Evolutionary conservation across 208 protist species (phyloP), one percentile per base, ranked within the genome.

Genomic region (Acanthamoeba culbertsoni): DNA sequence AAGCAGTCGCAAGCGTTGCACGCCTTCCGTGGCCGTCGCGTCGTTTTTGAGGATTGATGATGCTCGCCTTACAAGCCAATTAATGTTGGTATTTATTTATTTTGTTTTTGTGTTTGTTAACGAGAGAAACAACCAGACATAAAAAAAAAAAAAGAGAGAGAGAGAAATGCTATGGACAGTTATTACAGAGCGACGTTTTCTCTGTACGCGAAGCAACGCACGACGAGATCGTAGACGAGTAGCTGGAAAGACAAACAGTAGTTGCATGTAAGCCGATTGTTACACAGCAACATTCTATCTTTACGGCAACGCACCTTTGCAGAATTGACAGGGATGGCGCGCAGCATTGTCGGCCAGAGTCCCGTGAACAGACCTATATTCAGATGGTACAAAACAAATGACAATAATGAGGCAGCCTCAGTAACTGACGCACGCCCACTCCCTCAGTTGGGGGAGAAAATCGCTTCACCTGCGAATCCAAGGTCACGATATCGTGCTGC

Each of bases 281-380:
- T n/a, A n/a, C n/a, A n/a, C n/a, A n/a, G n/a, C n/a, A n/a, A n/a
- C n/a, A n/a, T n/a, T n/a, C n/a, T n/a, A n/a, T n/a, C n/a, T n/a
- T n/a, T n/a, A 55, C 12, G 48, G n/a, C 16, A 35, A 59, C 77
- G 42, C 4, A 88, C 77, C 51, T 91, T 91, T 45, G 84, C 84
- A 23, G 53, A 59, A 40, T 91, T 91, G 20, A 91, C 84, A 2
- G 84, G 84, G 6, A 91, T 71, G 26, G 84, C 46, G 12, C 84
- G 84, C 55, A 91, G 43, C 84, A 91, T 59, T 3, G 84, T 91
- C 1, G 84, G 84, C 10, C 33, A 1, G 35, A 91, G 33, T 0
- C 84, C 84, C 26, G 40, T 91, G 55, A 55, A 91, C 35, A 91
- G 84, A 10, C 84, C 68, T 12, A 86, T n/a, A 46, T 26, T 6